phyloP scores from a whole-genome alignment of 345 rosid species.

The Capsella bursapastoris region DNA sequence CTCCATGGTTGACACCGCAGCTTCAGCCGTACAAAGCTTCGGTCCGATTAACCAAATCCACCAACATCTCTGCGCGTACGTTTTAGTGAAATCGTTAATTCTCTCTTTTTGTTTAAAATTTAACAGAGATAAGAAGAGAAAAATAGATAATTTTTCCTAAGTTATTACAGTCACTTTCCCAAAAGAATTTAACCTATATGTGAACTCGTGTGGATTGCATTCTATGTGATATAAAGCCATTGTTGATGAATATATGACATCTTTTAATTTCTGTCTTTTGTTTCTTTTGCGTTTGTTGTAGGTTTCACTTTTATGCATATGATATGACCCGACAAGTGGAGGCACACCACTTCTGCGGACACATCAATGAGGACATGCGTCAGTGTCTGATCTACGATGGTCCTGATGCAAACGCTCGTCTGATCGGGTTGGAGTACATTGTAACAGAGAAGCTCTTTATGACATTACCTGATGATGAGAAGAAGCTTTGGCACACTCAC shows the following conservation, averaged over 20 bases:
- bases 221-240: no score
- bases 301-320: constrained; percentile 70
- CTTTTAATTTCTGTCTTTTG: background rate
- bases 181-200: no score
- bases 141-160: no score
- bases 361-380: constrained; percentile 80
- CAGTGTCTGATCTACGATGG: constrained; percentile 80
- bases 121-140: no score
- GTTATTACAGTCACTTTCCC: no score
- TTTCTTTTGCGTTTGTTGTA: constrained; percentile 20
- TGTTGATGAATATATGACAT: background rate
- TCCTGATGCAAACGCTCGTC: constrained; percentile 56
- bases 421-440: constrained; percentile 78
- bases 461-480: constrained; percentile 72
- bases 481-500: constrained; percentile 77
- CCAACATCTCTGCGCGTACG: constrained; percentile 89
- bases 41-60: constrained; percentile 70
- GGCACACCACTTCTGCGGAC: constrained; percentile 79
- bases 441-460: constrained; percentile 70
- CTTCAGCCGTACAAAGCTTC: constrained; percentile 66
- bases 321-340: constrained; percentile 88
- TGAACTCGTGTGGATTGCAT: no score
- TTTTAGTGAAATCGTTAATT: background rate
- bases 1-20: constrained; percentile 64
- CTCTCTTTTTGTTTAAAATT: background rate